phyloP scores from a whole-genome alignment of 2,329 filamentous ascomycete genomes.

The Aspergillus melleus region DNA sequence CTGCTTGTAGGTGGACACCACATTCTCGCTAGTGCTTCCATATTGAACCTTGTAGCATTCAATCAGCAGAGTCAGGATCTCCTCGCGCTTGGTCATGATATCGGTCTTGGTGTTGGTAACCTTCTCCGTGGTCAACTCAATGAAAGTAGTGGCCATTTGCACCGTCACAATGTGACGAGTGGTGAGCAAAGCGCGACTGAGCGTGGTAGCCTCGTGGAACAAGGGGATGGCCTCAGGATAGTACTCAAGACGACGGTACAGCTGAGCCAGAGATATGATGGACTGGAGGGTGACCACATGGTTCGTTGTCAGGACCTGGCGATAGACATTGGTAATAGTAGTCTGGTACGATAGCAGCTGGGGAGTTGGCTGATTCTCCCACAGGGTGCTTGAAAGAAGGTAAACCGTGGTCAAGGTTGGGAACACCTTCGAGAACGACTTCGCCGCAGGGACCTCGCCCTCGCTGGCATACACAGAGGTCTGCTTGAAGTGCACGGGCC shows the following conservation, averaged over 20 bases:
- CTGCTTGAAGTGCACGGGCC: slow-evolving; percentile 48
- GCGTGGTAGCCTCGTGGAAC: slow-evolving; percentile 46
- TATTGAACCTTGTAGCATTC: slow-evolving; percentile 51
- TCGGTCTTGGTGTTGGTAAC: slow-evolving; percentile 30
- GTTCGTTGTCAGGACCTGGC: slow-evolving; percentile 33
- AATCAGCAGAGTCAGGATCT: slow-evolving; percentile 49
- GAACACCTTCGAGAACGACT: slow-evolving; percentile 51
- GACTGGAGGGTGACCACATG: slow-evolving; percentile 52
- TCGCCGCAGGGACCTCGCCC: slow-evolving; percentile 39
- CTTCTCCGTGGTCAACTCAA: slow-evolving; percentile 44
- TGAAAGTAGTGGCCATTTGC: slow-evolving; percentile 47
- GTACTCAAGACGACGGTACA: slow-evolving; percentile 39
- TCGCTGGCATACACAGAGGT: slow-evolving; percentile 41
- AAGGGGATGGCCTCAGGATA: slow-evolving; percentile 35
- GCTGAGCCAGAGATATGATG: slow-evolving; percentile 33
- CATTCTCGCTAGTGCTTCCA: slow-evolving; percentile 46
- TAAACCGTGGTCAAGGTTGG: slow-evolving; percentile 48
- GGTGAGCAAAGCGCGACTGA: slow-evolving; percentile 41
- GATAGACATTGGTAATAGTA: slow-evolving; percentile 31
- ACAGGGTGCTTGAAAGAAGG: slow-evolving; percentile 51
- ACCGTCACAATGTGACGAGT: slow-evolving; percentile 48
- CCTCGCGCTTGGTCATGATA: slow-evolving; percentile 42
- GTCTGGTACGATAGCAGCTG: slow-evolving; percentile 29
- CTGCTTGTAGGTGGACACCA: slow-evolving; percentile 48
- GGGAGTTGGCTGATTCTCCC: slow-evolving; percentile 41